phyloP scores from a whole-genome alignment of 2,329 filamentous ascomycete species.

The Phialocephala sp. region DNA sequence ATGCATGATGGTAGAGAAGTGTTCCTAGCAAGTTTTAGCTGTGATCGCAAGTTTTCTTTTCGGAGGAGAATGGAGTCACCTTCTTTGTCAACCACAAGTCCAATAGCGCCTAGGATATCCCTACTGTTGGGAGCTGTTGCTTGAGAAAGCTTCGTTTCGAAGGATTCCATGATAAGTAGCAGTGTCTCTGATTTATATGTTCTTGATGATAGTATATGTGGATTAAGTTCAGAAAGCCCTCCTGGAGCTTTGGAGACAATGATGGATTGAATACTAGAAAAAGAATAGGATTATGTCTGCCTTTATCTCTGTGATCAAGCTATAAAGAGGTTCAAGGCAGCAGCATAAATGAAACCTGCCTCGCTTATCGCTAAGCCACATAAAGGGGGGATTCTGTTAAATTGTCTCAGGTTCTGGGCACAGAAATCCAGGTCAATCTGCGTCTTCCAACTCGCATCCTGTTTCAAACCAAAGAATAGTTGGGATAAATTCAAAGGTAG shows the following conservation, averaged over 20 bases:
- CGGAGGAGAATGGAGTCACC: background rate
- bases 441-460: background rate
- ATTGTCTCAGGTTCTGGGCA: background rate
- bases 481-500: background rate
- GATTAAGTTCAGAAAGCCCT: background rate
- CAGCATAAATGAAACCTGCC: constrained; percentile 4
- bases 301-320: background rate
- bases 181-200: background rate
- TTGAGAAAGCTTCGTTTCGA: background rate
- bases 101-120: background rate
- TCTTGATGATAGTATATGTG: background rate
- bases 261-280: too few species aligned
- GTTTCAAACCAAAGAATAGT: background rate
- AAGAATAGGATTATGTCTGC: too few species aligned
- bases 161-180: background rate
- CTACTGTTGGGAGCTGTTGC: background rate
- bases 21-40: background rate
- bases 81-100: background rate
- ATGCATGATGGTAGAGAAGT: constrained; percentile 5
- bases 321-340: background rate
- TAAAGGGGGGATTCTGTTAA: background rate
- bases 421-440: background rate
- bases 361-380: constrained; percentile 1
- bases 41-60: too few species aligned
- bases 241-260: background rate